These are phyloP conservation scores for Didymella pinodella DNA, from an alignment of 2,329 filamentous ascomycete species.

Conservation along the genomic window DNA sequence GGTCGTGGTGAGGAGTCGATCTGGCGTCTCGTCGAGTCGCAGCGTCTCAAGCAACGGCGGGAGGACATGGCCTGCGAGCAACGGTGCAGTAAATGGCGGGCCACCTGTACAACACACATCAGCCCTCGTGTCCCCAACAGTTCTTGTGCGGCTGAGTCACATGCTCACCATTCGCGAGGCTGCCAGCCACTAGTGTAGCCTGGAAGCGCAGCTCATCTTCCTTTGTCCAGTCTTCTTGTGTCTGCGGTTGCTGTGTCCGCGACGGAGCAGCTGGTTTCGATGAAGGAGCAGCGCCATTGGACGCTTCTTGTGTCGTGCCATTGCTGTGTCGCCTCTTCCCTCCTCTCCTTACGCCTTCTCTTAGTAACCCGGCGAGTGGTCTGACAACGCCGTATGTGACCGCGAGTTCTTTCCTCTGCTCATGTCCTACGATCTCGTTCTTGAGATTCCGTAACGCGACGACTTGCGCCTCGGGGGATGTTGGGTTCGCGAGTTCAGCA, in stretches of 20 bases:
- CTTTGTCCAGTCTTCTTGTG: conserved; percentile 57
- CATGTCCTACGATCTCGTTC: conserved; percentile 88
- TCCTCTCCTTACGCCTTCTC: conserved; percentile 53
- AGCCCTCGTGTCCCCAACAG: conserved; percentile 21
- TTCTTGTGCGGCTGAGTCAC: conserved; percentile 1
- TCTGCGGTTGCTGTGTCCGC: conserved; percentile 3
- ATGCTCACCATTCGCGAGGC: conserved; percentile 78
- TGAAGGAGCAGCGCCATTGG: conserved; percentile 7
- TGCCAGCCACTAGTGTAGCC: conserved; percentile 83
- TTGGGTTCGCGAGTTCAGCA: conserved; percentile 50
- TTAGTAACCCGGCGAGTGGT: conserved; percentile 64
- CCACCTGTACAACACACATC: conserved; percentile 66
- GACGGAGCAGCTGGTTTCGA: background rate
- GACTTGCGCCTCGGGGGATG: conserved; percentile 51
- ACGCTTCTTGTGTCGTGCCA: conserved; percentile 16
- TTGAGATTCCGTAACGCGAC: conserved; percentile 76
- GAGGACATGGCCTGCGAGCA: conserved; percentile 73
- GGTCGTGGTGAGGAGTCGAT: conserved; percentile 74
- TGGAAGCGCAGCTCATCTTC: conserved; percentile 76
- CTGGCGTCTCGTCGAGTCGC: conserved; percentile 69
- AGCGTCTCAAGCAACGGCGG: conserved; percentile 73
- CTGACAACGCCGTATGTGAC: conserved; percentile 74
- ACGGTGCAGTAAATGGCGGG: conserved; percentile 76
- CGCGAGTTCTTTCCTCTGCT: conserved; percentile 83
- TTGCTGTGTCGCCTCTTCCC: conserved; percentile 58